A percentile compares a stretch with the other conserved stretches of the same genome.
Conservation (phyloP, 1,284 basidiomycete species). For the Schizopora paradoxa region DNA sequence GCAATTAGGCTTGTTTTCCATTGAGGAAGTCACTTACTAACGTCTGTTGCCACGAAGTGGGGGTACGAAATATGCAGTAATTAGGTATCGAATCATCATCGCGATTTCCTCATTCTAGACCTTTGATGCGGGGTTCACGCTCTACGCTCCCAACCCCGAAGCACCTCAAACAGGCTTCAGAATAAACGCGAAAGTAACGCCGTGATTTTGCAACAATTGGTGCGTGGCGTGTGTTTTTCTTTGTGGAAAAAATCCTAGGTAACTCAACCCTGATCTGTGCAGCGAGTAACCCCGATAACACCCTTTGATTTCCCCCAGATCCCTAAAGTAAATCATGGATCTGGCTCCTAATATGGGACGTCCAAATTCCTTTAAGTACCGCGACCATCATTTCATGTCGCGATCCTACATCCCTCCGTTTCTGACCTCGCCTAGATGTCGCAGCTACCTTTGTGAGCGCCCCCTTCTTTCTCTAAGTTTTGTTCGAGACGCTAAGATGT, state of each 20-base stretch:
- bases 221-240: slow-evolving; percentile 6
- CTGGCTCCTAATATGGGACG: slow-evolving; percentile 1
- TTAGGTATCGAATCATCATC: too few species aligned
- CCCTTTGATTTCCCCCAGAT: slow-evolving; percentile 13
- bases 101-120: too few species aligned
- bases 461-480: not conserved
- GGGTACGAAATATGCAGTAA: too few species aligned
- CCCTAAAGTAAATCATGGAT: slow-evolving; percentile 8
- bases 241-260: slow-evolving; percentile 9
- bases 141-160: too few species aligned
- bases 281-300: slow-evolving; percentile 11
- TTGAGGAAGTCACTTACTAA: too few species aligned
- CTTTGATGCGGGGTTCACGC: too few species aligned
- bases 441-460: slow-evolving; percentile 13
- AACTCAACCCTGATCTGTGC: slow-evolving; percentile 13
- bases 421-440: slow-evolving; percentile 6
- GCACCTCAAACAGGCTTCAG: too few species aligned
- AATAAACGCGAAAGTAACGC: too few species aligned
- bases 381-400: not conserved
- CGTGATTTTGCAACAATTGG: too few species aligned
- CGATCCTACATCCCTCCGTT: slow-evolving; percentile 2
- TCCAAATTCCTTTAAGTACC: slow-evolving; percentile 8
- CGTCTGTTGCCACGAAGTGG: too few species aligned
- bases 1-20: too few species aligned
- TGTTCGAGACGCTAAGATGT: not conserved